Percentiles rank a stretch among this genome's conserved stretches.
Evolutionary conservation across 768 basidiomycete genomes (phyloP).

Genomic region (Pholiota molesta): DNA sequence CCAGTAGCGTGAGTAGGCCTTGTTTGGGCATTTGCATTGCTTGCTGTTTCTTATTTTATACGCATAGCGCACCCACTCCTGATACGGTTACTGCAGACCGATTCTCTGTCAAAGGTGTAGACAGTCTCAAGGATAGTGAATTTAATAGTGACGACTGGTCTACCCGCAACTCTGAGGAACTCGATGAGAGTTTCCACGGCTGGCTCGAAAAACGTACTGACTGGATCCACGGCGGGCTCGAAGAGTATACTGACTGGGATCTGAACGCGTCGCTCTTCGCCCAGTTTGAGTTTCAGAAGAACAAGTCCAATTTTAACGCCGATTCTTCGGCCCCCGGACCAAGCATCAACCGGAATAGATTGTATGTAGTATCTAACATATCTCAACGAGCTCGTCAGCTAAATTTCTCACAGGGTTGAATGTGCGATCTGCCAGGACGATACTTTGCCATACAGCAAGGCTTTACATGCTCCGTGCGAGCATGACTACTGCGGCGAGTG

Average conservation of each 20-base stretch:
- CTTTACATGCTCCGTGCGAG: constrained; percentile 44
- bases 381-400: neutral
- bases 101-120: too few species aligned
- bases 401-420: constrained; percentile 24
- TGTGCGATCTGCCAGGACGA: constrained; percentile 47
- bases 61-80: neutral
- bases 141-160: too few species aligned
- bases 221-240: too few species aligned
- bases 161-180: too few species aligned
- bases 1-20: constrained; percentile 6
- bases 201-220: too few species aligned
- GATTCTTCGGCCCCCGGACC: constrained; percentile 11
- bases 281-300: neutral
- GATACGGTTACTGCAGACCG: too few species aligned
- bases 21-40: neutral
- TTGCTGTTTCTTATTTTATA: neutral
- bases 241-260: neutral
- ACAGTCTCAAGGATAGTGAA: too few species aligned
- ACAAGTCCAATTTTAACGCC: neutral
- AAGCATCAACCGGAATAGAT: constrained; percentile 10
- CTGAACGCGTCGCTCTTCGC: neutral
- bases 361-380: neutral
- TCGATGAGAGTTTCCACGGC: too few species aligned
- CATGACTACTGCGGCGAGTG: constrained; percentile 54
- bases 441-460: constrained; percentile 17